phyloP scores from a whole-genome alignment of 1,139 yeast genomes.

The Taphrina wiesneri region DNA sequence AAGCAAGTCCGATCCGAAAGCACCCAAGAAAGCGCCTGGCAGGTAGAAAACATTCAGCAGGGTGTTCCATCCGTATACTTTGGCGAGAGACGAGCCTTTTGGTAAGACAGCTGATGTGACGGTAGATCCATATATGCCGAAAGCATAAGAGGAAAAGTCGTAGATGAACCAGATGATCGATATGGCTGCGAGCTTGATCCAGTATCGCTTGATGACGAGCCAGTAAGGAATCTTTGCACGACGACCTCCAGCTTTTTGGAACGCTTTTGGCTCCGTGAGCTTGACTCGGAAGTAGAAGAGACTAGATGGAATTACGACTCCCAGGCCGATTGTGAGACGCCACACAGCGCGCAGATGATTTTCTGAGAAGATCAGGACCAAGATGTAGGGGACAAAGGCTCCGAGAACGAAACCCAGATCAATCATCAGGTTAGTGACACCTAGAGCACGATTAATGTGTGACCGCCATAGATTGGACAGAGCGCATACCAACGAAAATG shows the following conservation, averaged over 20 bases:
- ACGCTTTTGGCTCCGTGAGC: slow-evolving; percentile 71
- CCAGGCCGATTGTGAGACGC: slow-evolving; percentile 89
- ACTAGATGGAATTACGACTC: slow-evolving; percentile 84
- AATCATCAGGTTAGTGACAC: slow-evolving; percentile 81
- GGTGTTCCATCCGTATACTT: slow-evolving; percentile 89
- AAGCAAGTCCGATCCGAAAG: slow-evolving; percentile 72
- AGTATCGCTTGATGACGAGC: slow-evolving; percentile 73
- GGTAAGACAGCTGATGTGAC: slow-evolving; percentile 65
- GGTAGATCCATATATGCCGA: slow-evolving; percentile 75
- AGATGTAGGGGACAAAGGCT: slow-evolving; percentile 81
- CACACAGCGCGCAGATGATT: slow-evolving; percentile 77
- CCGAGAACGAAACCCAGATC: slow-evolving; percentile 83
- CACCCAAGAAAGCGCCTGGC: slow-evolving; percentile 88
- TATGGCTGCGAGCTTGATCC: slow-evolving; percentile 73
- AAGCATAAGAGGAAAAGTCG: slow-evolving; percentile 83
- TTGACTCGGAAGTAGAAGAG: slow-evolving; percentile 74
- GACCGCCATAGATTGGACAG: background rate
- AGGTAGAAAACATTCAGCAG: slow-evolving; percentile 83
- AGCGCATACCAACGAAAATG: slow-evolving; percentile 36
- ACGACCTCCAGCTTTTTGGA: slow-evolving; percentile 69
- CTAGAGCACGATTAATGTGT: background rate
- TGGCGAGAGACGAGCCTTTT: slow-evolving; percentile 46
- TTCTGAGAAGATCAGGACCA: slow-evolving; percentile 76
- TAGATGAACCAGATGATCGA: slow-evolving; percentile 86
- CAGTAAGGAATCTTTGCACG: slow-evolving; percentile 65